Evolutionary conservation across 495 filamentous ascomycete species (phyloP), one percentile per base, ranked within the genome.

Genomic region (Podospora didyma): DNA sequence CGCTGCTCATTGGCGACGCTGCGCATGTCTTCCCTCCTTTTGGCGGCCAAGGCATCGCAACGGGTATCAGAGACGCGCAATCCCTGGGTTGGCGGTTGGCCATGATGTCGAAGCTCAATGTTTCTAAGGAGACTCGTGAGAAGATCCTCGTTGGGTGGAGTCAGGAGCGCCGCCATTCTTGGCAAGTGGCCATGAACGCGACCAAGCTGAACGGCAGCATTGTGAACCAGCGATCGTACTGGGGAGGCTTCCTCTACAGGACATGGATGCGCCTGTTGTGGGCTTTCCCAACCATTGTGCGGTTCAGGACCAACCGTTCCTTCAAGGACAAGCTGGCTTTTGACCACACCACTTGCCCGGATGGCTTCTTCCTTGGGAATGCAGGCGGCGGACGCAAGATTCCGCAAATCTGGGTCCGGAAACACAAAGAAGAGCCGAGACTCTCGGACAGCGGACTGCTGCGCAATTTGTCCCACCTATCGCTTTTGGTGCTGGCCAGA

Each of bases 1-100:
- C 73, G 0, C 69, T 78, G 48, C 64, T 83, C 7, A 76, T 75
- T 42, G 79, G 79, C 11, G 79, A 83, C 59, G 72, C 80, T 2
- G 79, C 79, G 4, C 75, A 83, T 51, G 80, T 82, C 1, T 83
- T 83, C 51, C 80, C 80, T 24, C 78, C 80, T 7, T 83, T 83
- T 53, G 80, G 75, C 1, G 79, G 79, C 0, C 79, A 82, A 57
- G 79, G 79, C 4, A 79, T 81, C 39, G 73, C 75, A n/a, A 76
- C 71, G 17, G 78, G 79, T 21, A 39, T 73, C 17, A 51, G 68
- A 3, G 72, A 74, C 48, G 72, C 67, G 11, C 62, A 69, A 16
- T 56, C 61, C 17, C 57, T 82, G 2, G 73, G 73, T 5, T 82
- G 79, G 79, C 74, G 80, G 9, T 68, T 83, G 1, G 70, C 69